phyloP scores from a whole-genome alignment of 2,329 filamentous ascomycete species.

The Hortaea werneckii region DNA sequence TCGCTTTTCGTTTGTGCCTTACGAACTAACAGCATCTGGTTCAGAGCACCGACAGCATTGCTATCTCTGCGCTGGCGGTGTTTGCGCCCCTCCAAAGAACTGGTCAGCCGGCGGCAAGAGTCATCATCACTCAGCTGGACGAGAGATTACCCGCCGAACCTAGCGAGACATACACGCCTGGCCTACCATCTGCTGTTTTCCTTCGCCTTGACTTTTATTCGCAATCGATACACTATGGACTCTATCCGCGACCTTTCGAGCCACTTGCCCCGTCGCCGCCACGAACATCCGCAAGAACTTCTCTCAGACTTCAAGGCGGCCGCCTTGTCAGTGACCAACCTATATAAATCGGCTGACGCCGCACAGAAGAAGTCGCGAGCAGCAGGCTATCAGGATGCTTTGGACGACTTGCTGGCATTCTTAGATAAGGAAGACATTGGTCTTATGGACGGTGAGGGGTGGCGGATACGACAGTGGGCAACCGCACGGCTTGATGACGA shows the following conservation, averaged over 20 bases:
- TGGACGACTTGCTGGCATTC: slow-evolving; percentile 80
- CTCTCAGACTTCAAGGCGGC: slow-evolving; percentile 86
- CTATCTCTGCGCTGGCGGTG: no score
- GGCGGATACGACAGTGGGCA: slow-evolving; percentile 55
- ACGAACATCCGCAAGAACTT: slow-evolving; percentile 38
- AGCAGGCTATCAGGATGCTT: slow-evolving; percentile 85
- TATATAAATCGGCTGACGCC: slow-evolving; percentile 82
- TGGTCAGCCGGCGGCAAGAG: no score
- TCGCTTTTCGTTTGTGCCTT: no score
- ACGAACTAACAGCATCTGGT: no score
- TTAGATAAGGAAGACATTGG: slow-evolving; percentile 75
- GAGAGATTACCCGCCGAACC: no score
- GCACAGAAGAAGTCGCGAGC: slow-evolving; percentile 65
- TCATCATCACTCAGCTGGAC: no score
- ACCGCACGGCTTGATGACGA: slow-evolving; percentile 59
- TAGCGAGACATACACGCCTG: no score
- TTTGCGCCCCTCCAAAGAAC: no score
- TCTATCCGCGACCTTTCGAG: slow-evolving; percentile 55
- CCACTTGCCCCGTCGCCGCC: slow-evolving; percentile 40
- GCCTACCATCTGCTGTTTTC: no score
- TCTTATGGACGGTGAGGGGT: slow-evolving; percentile 67
- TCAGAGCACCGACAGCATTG: no score
- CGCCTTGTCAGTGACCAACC: slow-evolving; percentile 85
- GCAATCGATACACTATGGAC: slow-evolving; percentile 39
- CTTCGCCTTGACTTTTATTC: no score